Percentiles rank a stretch among this genome's conserved stretches.
Conservation (phyloP, 495 filamentous ascomycete species). For the Friedmanniomyces endolithicus region DNA sequence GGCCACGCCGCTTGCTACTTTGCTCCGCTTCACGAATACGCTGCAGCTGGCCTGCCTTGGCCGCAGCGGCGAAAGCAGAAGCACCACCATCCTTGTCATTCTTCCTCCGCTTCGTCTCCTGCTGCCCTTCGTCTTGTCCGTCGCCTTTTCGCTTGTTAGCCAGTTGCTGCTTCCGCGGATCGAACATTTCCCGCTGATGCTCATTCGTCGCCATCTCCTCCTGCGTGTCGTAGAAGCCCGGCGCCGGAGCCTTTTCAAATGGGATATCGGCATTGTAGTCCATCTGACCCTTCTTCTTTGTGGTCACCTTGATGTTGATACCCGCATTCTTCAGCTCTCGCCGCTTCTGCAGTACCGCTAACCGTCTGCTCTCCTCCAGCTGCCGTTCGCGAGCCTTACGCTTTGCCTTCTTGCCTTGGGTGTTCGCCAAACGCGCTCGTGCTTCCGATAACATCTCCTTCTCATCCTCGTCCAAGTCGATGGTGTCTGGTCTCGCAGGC, state of each 20-base stretch:
- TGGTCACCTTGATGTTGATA: slow-evolving; percentile 95
- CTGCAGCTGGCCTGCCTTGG: slow-evolving; percentile 89
- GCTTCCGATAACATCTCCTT: slow-evolving; percentile 99
- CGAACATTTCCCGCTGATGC: slow-evolving; percentile 73
- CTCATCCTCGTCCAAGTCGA: slow-evolving; percentile 96
- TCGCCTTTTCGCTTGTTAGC: slow-evolving; percentile 95
- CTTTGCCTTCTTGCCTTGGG: slow-evolving; percentile 98
- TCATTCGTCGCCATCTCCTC: slow-evolving; percentile 77
- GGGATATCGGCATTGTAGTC: slow-evolving; percentile 99
- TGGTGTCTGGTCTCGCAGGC: slow-evolving; percentile 91
- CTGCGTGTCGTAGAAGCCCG: slow-evolving; percentile 85
- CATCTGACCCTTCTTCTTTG: slow-evolving; percentile 89
- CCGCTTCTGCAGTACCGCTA: slow-evolving; percentile 87
- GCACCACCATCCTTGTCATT: slow-evolving; percentile 67
- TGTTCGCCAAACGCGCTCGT: slow-evolving; percentile 88
- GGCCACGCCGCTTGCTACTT: slow-evolving; percentile 72
- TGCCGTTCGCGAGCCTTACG: slow-evolving; percentile 91
- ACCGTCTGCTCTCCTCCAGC: slow-evolving; percentile 79
- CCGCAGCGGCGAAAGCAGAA: slow-evolving; percentile 70
- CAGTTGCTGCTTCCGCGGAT: slow-evolving; percentile 86
- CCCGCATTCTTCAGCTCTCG: slow-evolving; percentile 93
- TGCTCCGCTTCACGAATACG: slow-evolving; percentile 93
- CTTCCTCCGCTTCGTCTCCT: slow-evolving; percentile 63
- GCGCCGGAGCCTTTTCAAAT: slow-evolving; percentile 81
- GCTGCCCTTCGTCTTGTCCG: slow-evolving; percentile 58